Evolutionary conservation across 148 eudicot species (phyloP).

Genomic region (Vaccinium vitisidaea): DNA sequence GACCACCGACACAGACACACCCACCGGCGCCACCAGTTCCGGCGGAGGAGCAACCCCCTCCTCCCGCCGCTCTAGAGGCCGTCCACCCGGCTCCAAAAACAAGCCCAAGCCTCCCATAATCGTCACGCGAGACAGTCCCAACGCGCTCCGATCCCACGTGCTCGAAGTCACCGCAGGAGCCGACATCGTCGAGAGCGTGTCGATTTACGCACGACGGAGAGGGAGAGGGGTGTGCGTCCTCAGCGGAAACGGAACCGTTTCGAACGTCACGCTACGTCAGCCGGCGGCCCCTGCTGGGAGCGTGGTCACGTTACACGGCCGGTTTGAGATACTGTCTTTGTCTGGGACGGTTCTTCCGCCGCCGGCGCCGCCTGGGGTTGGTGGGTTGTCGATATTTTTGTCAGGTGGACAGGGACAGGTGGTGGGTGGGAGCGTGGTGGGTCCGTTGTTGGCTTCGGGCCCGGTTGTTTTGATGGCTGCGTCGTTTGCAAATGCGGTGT

Average conservation of each 20-base stretch:
- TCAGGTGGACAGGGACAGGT: conserved; percentile 19
- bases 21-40: neutral
- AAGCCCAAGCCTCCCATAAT: conserved; percentile 20
- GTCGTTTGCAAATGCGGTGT: conserved; percentile 18
- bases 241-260: conserved; percentile 15
- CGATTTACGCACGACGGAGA: conserved; percentile 10
- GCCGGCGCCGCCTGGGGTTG: conserved; percentile 14
- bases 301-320: conserved; percentile 14
- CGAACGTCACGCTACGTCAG: conserved; percentile 15
- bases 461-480: conserved; percentile 20
- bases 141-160: conserved; percentile 20
- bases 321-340: conserved; percentile 17
- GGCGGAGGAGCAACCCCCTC: conserved; percentile 7
- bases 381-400: conserved; percentile 17
- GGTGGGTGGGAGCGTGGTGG: conserved; percentile 19
- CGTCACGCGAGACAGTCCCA: conserved; percentile 14
- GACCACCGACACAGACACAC: neutral
- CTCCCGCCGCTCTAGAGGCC: conserved; percentile 14
- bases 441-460: conserved; percentile 15
- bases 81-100: conserved; percentile 17
- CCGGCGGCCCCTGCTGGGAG: conserved; percentile 12
- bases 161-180: conserved; percentile 15
- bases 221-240: conserved; percentile 18
- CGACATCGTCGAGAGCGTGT: conserved; percentile 14
- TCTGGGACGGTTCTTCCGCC: conserved; percentile 20